A percentile compares a stretch with the other conserved stretches of the same genome.
Evolutionary conservation across 1,284 basidiomycete species (phyloP).

Genomic region (Salmacisia buchloeana): DNA sequence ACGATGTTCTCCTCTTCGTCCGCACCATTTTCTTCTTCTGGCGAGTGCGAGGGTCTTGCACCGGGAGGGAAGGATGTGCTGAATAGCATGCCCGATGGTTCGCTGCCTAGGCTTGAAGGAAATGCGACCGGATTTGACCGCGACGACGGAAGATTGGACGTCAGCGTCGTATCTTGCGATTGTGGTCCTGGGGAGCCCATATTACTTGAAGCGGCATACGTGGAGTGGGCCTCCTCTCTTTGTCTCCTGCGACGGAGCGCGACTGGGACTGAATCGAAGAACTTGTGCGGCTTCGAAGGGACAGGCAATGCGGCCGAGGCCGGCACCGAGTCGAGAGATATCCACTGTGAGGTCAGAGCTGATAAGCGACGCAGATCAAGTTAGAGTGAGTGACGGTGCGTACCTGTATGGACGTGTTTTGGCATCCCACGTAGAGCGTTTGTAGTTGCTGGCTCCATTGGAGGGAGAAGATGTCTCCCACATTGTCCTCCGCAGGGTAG

Average conservation of each 20-base stretch:
- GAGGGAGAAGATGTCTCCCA: conserved; percentile 83
- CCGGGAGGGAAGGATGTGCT: not conserved
- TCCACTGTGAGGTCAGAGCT: not conserved
- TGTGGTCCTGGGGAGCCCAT: not conserved
- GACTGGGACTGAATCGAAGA: conserved; percentile 39
- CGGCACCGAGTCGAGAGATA: not conserved
- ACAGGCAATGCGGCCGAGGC: not conserved
- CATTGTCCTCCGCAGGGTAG: conserved; percentile 74
- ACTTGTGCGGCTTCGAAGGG: conserved; percentile 32
- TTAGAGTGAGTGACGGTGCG: not conserved
- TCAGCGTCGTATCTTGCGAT: not conserved
- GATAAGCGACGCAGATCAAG: not conserved
- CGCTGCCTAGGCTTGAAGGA: too few species aligned
- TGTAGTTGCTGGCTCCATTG: conserved; percentile 68
- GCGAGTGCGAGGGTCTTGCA: too few species aligned
- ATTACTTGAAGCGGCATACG: not conserved
- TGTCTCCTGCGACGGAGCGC: not conserved
- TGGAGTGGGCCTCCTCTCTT: not conserved
- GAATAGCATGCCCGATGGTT: not conserved
- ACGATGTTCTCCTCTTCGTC: not conserved
- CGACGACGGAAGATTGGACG: too few species aligned
- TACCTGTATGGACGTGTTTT: conserved; percentile 62
- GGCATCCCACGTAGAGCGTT: conserved; percentile 76
- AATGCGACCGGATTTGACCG: too few species aligned
- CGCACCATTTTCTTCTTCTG: not conserved